phyloP scores from a whole-genome alignment of 441 rosid genomes.

The Lepidium campestre region DNA sequence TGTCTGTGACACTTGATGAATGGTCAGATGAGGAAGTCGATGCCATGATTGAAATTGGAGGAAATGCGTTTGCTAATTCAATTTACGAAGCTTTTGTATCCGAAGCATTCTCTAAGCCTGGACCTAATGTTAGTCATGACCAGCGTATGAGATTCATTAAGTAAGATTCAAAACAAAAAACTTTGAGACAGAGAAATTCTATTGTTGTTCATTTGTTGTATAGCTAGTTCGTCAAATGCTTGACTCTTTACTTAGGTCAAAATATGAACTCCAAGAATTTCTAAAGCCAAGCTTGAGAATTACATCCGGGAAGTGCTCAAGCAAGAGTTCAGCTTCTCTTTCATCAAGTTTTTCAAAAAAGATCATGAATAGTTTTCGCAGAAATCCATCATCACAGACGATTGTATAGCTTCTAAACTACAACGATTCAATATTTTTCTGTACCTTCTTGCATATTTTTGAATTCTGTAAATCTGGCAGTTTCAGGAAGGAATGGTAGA shows the following conservation, averaged over 20 bases:
- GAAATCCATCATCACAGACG: conserved; percentile 19
- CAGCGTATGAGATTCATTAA: conserved; percentile 72
- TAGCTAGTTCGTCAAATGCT: conserved; percentile 4
- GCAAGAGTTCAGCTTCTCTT: conserved; percentile 32
- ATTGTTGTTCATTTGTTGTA: neutral
- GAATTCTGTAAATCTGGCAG: neutral
- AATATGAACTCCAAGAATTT: conserved; percentile 94
- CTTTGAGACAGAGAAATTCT: neutral
- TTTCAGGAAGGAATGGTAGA: conserved; percentile 91
- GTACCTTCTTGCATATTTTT: neutral
- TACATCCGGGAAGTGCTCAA: conserved; percentile 39
- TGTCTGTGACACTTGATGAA: conserved; percentile 93
- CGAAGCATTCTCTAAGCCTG: conserved; percentile 64
- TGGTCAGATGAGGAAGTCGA: conserved; percentile 91
- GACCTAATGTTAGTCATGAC: conserved; percentile 68
- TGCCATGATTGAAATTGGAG: conserved; percentile 89
- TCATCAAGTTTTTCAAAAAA: conserved; percentile 24
- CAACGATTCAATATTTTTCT: neutral
- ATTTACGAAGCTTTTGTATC: conserved; percentile 88
- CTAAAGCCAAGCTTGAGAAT: conserved; percentile 87
- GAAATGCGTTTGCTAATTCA: conserved; percentile 79
- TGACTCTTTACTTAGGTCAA: conserved; percentile 50
- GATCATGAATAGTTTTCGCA: conserved; percentile 21
- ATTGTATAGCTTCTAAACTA: conserved; percentile 3
- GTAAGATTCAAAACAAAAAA: conserved; percentile 14